Evolutionary conservation across 78 protist genomes (phyloP).

Genomic region (Chrysochromulina parva): DNA sequence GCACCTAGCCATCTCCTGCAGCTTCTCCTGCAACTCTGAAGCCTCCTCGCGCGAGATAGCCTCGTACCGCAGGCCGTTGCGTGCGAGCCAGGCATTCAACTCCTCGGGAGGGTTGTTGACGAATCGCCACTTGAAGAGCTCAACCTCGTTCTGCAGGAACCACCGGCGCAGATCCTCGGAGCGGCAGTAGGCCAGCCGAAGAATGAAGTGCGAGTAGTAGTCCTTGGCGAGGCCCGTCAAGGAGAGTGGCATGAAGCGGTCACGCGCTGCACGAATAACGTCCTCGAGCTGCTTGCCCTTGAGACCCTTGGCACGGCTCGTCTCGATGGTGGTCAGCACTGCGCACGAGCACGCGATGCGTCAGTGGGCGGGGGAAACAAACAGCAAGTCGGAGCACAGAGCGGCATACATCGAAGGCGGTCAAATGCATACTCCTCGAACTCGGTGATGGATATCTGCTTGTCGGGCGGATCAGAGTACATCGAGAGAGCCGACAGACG

Average conservation of each 20-base stretch:
- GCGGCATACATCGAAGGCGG: neutral
- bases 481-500: neutral
- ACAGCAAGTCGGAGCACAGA: too few relatives aligned
- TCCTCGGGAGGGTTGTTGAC: neutral
- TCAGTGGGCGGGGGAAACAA: too few relatives aligned
- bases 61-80: neutral
- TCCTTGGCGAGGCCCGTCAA: neutral
- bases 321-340: neutral
- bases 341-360: too few relatives aligned
- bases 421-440: slow-evolving; percentile 4
- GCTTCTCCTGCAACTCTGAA: neutral
- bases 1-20: neutral
- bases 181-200: slow-evolving; percentile 28
- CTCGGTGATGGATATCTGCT: neutral
- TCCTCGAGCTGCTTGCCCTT: neutral
- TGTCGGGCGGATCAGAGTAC: neutral
- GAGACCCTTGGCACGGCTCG: neutral
- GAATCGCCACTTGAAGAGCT: slow-evolving; percentile 5
- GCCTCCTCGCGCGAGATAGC: neutral
- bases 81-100: neutral
- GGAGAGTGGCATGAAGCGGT: neutral
- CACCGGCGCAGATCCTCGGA: slow-evolving; percentile 21
- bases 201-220: slow-evolving; percentile 19
- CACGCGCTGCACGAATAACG: neutral
- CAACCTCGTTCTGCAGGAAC: neutral